Evolutionary conservation across 2,329 filamentous ascomycete species (phyloP), one percentile per base, ranked within the genome.

Genomic region (Colletotrichum sp.): DNA sequence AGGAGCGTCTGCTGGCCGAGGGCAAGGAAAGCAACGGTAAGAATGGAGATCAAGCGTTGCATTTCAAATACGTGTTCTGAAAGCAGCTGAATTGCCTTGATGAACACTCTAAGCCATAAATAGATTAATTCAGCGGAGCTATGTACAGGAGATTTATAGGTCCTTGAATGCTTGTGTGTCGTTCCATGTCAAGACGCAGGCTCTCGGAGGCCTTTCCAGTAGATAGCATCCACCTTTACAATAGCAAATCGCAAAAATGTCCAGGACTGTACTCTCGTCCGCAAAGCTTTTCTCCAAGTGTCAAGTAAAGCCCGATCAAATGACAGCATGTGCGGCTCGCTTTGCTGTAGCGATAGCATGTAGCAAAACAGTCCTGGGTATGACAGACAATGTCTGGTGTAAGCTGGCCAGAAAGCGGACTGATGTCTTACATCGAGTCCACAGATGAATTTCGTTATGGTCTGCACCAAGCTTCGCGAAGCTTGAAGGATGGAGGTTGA

Each of bases 11-110:
- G 12, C 39, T 44, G 60, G 69, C 67, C 10, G 55, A 75, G 32
- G 72, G 72, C 7, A 68, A 62, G 15, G 66, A 68, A 12, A 75
- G 60, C 24, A 75, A 71, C 3, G 72, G 72, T 5, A 55, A 67
- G 32, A 62, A 67, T 22, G 72, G 60, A 6, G 72, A 75, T 30
- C 52, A 36, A 55, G 68, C 59, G 2, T 36, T 71, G 5, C 48
- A 36, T 5, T 75, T 71, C 36, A 62, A 67, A 55, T 72, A 55
- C 36, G 44, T 52, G 44, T 52, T 52, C 44, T 52, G 44, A 52
- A 52, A 22, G n/a, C n/a, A 24, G 44, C 44, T 52, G n/a, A 24
- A 52, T 0, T 22, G n/a, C 44, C 10, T 24, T 22, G 44, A 22
- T 22, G n/a, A 13, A 3, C 44, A 22, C 1, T 13, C 7, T 2